These are phyloP conservation scores for Lasiodiplodia sp. DNA, from an alignment of 2,329 filamentous ascomycete species.

Conservation along the genomic window DNA sequence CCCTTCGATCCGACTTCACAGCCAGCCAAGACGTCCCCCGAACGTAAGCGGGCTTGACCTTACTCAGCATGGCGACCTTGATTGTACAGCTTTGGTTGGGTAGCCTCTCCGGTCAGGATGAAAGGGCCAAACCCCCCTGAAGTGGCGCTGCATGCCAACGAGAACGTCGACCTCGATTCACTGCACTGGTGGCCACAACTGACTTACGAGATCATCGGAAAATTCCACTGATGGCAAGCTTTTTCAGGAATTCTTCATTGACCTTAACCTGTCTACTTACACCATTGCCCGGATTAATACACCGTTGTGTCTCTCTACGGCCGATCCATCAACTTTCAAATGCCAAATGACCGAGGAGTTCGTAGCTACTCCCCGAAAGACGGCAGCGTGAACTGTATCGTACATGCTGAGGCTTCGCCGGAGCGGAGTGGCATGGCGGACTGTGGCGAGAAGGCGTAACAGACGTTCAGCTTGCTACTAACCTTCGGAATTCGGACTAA, in stretches of 20 bases:
- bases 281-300: neutral
- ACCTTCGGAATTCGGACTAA: neutral
- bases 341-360: too few relatives aligned
- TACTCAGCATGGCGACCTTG: too few relatives aligned
- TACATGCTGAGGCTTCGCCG: neutral
- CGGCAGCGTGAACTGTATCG: neutral
- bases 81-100: too few relatives aligned
- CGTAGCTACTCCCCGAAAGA: neutral
- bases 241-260: neutral
- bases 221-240: neutral
- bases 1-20: too few relatives aligned
- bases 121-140: too few relatives aligned
- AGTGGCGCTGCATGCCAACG: too few relatives aligned
- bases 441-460: neutral
- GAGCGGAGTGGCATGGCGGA: neutral
- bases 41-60: too few relatives aligned
- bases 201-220: neutral
- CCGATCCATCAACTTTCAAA: neutral
- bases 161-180: too few relatives aligned
- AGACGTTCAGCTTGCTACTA: neutral
- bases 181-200: too few relatives aligned
- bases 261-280: neutral
- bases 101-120: too few relatives aligned
- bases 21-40: too few relatives aligned
- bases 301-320: too few relatives aligned